phyloP scores from a whole-genome alignment of 78 protist genomes.

The Tieghemostelium lacteum region DNA sequence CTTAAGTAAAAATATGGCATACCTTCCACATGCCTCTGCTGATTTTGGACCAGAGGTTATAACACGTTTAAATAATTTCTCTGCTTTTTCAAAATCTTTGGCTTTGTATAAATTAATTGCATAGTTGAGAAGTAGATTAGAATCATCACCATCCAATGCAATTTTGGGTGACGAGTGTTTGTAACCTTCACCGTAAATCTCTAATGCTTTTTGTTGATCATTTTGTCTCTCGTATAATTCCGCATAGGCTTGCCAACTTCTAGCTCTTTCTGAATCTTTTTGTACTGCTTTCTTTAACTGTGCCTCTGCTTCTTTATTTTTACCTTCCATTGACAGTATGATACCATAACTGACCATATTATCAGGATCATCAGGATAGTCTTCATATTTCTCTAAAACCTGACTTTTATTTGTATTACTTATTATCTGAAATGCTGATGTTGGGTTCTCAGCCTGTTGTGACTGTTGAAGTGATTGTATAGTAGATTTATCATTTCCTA shows the following conservation, averaged over 20 bases:
- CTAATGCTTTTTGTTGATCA: constrained; percentile 28
- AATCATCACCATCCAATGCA: constrained; percentile 49
- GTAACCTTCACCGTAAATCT: constrained; percentile 41
- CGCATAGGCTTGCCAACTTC: constrained; percentile 22
- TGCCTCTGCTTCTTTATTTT: constrained; percentile 33
- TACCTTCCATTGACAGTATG: constrained; percentile 17
- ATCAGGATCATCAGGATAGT: constrained; percentile 21
- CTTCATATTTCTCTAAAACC: not conserved
- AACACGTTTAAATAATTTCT: constrained; percentile 29
- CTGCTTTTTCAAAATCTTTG: constrained; percentile 45
- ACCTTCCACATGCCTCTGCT: constrained; percentile 27
- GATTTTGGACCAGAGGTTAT: constrained; percentile 27
- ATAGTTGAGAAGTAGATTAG: constrained; percentile 36
- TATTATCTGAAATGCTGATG: not conserved
- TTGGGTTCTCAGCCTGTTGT: not conserved
- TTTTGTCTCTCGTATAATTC: constrained; percentile 36
- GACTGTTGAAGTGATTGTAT: not conserved
- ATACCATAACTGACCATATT: constrained; percentile 3
- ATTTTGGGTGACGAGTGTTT: constrained; percentile 60
- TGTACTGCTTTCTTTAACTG: constrained; percentile 9
- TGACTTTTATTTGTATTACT: not conserved
- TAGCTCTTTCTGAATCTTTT: not conserved
- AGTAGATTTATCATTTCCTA: not conserved
- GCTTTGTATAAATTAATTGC: constrained; percentile 27
- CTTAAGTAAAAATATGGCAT: constrained; percentile 32